These are phyloP conservation scores for Claviceps sp. DNA, from an alignment of 2,329 filamentous ascomycete species.

Conservation along the genomic window DNA sequence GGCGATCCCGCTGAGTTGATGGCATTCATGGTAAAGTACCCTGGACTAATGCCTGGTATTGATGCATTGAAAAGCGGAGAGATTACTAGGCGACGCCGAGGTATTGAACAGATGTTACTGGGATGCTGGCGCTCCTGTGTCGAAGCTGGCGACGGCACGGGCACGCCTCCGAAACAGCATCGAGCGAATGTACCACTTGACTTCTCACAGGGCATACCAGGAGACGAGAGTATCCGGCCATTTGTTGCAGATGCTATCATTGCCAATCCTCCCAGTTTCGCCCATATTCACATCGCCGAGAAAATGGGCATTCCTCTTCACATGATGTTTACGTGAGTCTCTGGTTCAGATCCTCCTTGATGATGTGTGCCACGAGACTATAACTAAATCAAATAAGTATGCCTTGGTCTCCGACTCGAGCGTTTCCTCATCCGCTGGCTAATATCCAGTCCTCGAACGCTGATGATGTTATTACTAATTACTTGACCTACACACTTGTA, in stretches of 20 bases:
- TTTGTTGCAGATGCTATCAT: slow-evolving; percentile 79
- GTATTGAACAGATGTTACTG: slow-evolving; percentile 66
- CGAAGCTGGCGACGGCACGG: slow-evolving; percentile 57
- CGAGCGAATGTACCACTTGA: slow-evolving; percentile 32
- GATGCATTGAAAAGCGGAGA: slow-evolving; percentile 63
- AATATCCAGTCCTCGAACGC: slow-evolving; percentile 68
- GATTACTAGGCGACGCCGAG: slow-evolving; percentile 58
- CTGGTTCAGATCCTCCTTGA: background rate
- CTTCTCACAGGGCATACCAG: slow-evolving; percentile 19
- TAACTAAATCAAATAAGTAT: slow-evolving; percentile 47
- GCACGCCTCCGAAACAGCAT: slow-evolving; percentile 33
- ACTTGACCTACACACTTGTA: slow-evolving; percentile 69
- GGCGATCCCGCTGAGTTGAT: slow-evolving; percentile 64
- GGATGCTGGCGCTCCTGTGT: slow-evolving; percentile 82
- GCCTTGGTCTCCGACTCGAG: slow-evolving; percentile 78
- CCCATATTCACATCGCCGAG: slow-evolving; percentile 62
- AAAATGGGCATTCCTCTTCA: slow-evolving; percentile 63
- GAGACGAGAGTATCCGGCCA: slow-evolving; percentile 35
- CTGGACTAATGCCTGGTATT: slow-evolving; percentile 71
- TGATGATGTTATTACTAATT: slow-evolving; percentile 66
- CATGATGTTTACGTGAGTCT: slow-evolving; percentile 75
- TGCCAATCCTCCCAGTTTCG: slow-evolving; percentile 66
- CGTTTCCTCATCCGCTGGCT: slow-evolving; percentile 75
- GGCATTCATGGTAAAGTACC: slow-evolving; percentile 88
- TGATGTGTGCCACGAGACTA: background rate